Base-by-base conservation (phyloP, 1,284 basidiomycete species). In the Heterobasidion parviporum region DNA sequence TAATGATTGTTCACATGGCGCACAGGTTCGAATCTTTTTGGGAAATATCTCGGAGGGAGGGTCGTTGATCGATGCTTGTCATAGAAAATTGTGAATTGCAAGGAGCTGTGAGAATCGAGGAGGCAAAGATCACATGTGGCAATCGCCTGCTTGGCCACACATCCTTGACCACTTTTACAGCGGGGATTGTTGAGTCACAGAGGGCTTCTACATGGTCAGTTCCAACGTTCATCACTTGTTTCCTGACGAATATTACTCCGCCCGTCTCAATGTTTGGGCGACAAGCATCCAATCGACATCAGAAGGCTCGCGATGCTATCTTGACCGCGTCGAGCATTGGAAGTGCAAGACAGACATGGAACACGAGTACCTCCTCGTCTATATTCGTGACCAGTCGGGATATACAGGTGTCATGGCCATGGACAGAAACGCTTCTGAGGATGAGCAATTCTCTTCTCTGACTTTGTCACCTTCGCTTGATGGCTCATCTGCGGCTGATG, bases 351-450 rank as follows among this genome's bases (percentile, higher is more conserved):
- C 49, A 6, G 57, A 55, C 47, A 61, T 61, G 60, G 60, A 61
- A 26, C 60, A 61, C 56, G 60, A 61, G 47, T 59, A 54, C 38
- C 60, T 61, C 46, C 9, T 61, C 52, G 41, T 61, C 20, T 26
- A 58, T 43, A 55, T 47, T 5, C 33, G 16, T 6, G 52, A 58
- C 32, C 55, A 60, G 3, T 55, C 55, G 12, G 60, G 60, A 15
- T 32, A 53, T 10, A 46, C 48, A n/a, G 38, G 59, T 52, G 55
- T 61, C 14, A 55, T 61, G 8, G 52, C 56, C 45, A 50, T 61
- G 35, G 60, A 61, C 54, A 60, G 60, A 26, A 61, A 61, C 16
- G 59, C 55, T 2, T 50, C 57, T 20, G 54, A 33, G 3, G 41
- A 56, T 35, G 36, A 35, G 1, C 46, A 32, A 34, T 34, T 46